Conservation (phyloP, 768 basidiomycete species). For the Suillus variegatus region DNA sequence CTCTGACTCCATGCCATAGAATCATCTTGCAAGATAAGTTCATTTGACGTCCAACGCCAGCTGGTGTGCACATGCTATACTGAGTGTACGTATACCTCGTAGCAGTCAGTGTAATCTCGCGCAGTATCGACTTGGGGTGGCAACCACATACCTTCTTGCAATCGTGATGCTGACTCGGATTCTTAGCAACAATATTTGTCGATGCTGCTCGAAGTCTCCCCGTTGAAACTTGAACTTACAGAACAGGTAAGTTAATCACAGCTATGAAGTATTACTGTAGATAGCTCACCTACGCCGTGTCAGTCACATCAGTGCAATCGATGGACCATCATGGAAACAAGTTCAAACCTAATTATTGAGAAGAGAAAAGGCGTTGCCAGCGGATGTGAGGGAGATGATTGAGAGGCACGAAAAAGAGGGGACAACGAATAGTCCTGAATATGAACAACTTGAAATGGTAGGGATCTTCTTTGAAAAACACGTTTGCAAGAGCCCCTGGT, state of each 20-base stretch:
- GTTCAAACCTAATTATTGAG: too few relatives aligned
- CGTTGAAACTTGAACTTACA: not conserved
- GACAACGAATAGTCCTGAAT: conserved; percentile 27
- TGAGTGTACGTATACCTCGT: too few relatives aligned
- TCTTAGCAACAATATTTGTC: too few relatives aligned
- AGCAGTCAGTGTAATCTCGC: too few relatives aligned
- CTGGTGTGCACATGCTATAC: too few relatives aligned
- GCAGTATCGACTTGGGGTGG: not conserved
- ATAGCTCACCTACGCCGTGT: not conserved
- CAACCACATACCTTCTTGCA: not conserved
- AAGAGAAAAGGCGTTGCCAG: conserved; percentile 16
- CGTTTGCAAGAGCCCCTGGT: conserved; percentile 30
- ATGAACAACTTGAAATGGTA: conserved; percentile 19
- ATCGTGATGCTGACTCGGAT: not conserved
- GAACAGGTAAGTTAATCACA: not conserved
- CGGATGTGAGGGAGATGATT: conserved; percentile 20
- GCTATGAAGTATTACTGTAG: not conserved
- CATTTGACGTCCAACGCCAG: too few relatives aligned
- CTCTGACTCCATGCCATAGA: not conserved
- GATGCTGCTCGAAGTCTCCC: not conserved
- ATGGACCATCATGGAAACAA: not conserved
- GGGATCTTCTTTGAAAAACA: conserved; percentile 28
- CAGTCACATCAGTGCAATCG: not conserved
- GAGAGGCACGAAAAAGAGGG: conserved; percentile 26
- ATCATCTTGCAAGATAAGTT: not conserved